Percentiles rank a stretch among this genome's conserved stretches.
phyloP scores from a whole-genome alignment of 2,329 filamentous ascomycete species.

The Hypocreales sp. region DNA sequence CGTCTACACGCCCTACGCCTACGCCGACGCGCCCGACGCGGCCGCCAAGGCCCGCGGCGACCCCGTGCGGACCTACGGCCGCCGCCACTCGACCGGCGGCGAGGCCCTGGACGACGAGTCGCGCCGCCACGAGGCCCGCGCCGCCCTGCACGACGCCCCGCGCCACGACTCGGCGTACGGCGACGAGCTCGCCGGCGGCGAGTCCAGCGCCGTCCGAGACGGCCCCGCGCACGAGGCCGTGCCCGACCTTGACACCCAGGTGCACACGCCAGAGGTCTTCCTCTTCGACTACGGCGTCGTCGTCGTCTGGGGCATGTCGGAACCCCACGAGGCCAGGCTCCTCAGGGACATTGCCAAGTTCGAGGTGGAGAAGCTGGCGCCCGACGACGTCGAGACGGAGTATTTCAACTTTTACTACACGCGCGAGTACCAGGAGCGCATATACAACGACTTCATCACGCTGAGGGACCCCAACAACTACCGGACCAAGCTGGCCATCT shows the following conservation, averaged over 20 bases:
- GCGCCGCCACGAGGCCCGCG: slow-evolving; percentile 41
- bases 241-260: slow-evolving; percentile 68
- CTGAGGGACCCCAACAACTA: slow-evolving; percentile 88
- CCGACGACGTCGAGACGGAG: slow-evolving; percentile 86
- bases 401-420: slow-evolving; percentile 99
- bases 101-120: slow-evolving; percentile 26
- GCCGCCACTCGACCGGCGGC: slow-evolving; percentile 64
- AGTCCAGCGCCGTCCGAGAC: slow-evolving; percentile 17
- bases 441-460: slow-evolving; percentile 99
- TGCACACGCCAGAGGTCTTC: slow-evolving; percentile 90
- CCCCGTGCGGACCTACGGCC: slow-evolving; percentile 35
- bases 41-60: slow-evolving; percentile 11
- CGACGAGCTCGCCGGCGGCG: slow-evolving; percentile 12
- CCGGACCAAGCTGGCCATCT: slow-evolving; percentile 96
- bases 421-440: slow-evolving; percentile 89
- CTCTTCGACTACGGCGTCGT: slow-evolving; percentile 96
- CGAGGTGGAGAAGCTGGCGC: slow-evolving; percentile 74
- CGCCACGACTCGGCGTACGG: slow-evolving; percentile 15
- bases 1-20: slow-evolving; percentile 88
- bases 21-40: slow-evolving; percentile 30
- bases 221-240: slow-evolving; percentile 27
- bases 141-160: slow-evolving; percentile 37
- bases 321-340: slow-evolving; percentile 78
- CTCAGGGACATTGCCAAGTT: slow-evolving; percentile 91
- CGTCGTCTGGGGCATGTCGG: slow-evolving; percentile 95